Percentiles rank a stretch among this genome's conserved stretches.
phyloP scores from a whole-genome alignment of 108 stramenopile species.

The Parietichytrium sp. region DNA sequence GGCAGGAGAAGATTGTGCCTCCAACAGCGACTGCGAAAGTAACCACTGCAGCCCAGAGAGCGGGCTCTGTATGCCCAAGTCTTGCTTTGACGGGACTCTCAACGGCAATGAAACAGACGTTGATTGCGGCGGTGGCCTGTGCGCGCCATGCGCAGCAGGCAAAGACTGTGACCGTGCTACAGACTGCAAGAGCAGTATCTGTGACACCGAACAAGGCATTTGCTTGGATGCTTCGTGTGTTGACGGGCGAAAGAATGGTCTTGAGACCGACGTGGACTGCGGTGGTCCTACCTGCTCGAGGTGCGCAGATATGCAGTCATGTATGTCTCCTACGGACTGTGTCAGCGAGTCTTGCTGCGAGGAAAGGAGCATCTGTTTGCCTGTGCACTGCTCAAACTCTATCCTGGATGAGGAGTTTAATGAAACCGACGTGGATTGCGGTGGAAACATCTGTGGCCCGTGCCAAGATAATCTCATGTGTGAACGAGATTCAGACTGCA shows the following conservation, averaged over 20 bases:
- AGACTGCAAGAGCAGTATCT: slow-evolving; percentile 18
- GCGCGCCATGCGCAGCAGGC: slow-evolving; percentile 2
- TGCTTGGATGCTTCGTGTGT: background rate
- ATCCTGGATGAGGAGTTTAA: slow-evolving; percentile 36
- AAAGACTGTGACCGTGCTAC: slow-evolving; percentile 4
- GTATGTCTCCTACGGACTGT: background rate
- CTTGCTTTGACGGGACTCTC: background rate
- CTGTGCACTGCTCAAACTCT: background rate
- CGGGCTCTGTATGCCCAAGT: slow-evolving; percentile 15
- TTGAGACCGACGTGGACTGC: slow-evolving; percentile 22
- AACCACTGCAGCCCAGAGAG: background rate
- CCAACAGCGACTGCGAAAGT: slow-evolving; percentile 6
- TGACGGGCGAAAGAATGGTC: background rate
- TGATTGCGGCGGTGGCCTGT: background rate
- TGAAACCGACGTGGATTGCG: slow-evolving; percentile 42
- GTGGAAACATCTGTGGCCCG: slow-evolving; percentile 6
- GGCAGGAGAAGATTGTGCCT: background rate
- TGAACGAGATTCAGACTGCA: slow-evolving; percentile 14
- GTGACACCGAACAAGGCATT: background rate
- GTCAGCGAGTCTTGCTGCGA: background rate
- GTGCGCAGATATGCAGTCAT: background rate
- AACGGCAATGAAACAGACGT: background rate
- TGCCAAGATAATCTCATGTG: background rate
- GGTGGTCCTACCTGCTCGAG: background rate
- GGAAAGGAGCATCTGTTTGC: slow-evolving; percentile 7